Evolutionary conservation across 2,329 filamentous ascomycete species (phyloP).

Genomic region (Colletotrichum euphorbiae): DNA sequence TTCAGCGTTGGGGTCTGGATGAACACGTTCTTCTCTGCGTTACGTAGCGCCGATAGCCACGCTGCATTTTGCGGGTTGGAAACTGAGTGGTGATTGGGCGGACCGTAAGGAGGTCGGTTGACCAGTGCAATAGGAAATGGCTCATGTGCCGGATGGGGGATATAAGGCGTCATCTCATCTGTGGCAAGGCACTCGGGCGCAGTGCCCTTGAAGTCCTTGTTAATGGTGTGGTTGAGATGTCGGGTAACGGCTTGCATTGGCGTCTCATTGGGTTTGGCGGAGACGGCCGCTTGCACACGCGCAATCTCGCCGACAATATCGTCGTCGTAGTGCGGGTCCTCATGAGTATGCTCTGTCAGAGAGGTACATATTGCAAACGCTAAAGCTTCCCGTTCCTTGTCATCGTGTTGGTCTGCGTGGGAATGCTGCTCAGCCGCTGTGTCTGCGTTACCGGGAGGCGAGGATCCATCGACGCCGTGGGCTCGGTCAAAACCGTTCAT

Average conservation of each 20-base stretch:
- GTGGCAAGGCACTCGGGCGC: conserved; percentile 5
- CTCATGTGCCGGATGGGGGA: conserved; percentile 63
- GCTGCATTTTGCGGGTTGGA: conserved; percentile 80
- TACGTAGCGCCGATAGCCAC: conserved; percentile 76
- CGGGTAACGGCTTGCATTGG: conserved; percentile 69
- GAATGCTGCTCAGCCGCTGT: not conserved
- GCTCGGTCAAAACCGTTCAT: not conserved
- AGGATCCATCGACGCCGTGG: too few relatives aligned
- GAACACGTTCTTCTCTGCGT: conserved; percentile 74
- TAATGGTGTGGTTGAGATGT: conserved; percentile 67
- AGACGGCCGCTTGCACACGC: conserved; percentile 69
- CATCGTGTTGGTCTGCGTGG: not conserved
- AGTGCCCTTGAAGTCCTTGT: conserved; percentile 1
- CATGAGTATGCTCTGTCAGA: not conserved
- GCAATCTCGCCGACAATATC: not conserved
- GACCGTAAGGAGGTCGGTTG: conserved; percentile 74
- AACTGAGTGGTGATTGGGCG: conserved; percentile 69
- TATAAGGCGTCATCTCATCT: conserved; percentile 75
- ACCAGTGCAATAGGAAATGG: conserved; percentile 79
- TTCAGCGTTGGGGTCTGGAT: conserved; percentile 85
- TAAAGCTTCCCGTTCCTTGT: too few relatives aligned
- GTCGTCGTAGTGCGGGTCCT: not conserved
- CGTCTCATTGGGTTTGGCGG: conserved; percentile 62
- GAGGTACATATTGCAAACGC: not conserved
- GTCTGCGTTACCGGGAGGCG: too few relatives aligned